Base-by-base conservation (phyloP, 805 yeast genomes). In the Candida lessepsii region DNA sequence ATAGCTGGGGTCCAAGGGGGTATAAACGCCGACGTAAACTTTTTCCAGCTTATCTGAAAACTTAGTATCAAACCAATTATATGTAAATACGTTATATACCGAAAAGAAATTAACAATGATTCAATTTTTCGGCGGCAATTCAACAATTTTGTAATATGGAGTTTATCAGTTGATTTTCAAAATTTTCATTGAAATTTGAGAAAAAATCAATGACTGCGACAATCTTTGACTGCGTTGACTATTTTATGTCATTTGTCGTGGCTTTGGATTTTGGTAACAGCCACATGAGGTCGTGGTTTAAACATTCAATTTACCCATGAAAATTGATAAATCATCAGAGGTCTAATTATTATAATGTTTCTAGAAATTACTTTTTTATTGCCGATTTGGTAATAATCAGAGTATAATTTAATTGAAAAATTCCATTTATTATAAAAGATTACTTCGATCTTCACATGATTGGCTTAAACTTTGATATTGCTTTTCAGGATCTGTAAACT, bases 151-250 rank as follows among this genome's bases (percentile, higher is more conserved):
- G 5, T 9, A 19, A 19, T 19, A 17, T 19, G 31, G 31, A 28
- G 31, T 28, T 15, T 20, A 30, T 19, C 34, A 19, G 34, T 30
- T 11, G 25, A 19, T 30, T 30, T 30, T 30, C 34, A 30, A 30
- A 30, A 19, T 30, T 30, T 30, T 30, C 25, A 19, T 18, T 30
- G 25, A 30, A 28, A 6, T 17, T 30, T 30, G 34, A 30, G 34
- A 30, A 30, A n/a, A 30, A 30, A 19, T 30, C 14, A 30, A 19
- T 30, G 34, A 30, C 34, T 30, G 25, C 23, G 34, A 18, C 34
- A 30, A 11, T n/a, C 4, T 16, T 29, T 19, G 20, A 9, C 20
- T 4, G 5, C 15, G 25, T 7, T 14, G 4, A 14, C 9, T 11
- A 19, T 30, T n/a, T 30, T 19, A n/a, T 11, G 25, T 30, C 34